Evolutionary conservation across 75 land plant species (phyloP).

Genomic region (Larix kaempferi): DNA sequence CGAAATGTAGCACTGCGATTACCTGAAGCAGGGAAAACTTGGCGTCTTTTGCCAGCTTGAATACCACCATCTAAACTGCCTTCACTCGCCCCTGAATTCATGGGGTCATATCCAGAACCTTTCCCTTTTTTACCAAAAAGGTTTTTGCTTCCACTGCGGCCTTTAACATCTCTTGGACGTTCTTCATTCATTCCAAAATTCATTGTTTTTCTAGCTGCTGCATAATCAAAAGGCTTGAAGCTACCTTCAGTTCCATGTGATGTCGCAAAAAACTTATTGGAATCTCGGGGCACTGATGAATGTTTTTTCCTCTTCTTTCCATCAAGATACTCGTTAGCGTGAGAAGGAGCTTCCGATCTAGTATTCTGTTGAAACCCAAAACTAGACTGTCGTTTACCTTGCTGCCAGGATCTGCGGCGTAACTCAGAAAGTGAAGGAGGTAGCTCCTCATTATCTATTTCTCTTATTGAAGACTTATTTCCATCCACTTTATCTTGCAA

Average conservation of each 20-base stretch:
- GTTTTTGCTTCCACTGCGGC: background rate
- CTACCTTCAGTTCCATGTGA: background rate
- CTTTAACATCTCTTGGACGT: slow-evolving; percentile 7
- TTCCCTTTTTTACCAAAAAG: background rate
- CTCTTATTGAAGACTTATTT: background rate
- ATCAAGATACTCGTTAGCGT: background rate
- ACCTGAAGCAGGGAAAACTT: slow-evolving; percentile 62
- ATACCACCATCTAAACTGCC: slow-evolving; percentile 11
- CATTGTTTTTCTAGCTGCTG: slow-evolving; percentile 44
- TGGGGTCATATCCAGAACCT: slow-evolving; percentile 3
- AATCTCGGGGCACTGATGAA: background rate
- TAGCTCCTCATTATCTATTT: slow-evolving; percentile 1
- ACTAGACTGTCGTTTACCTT: background rate
- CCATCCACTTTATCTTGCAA: background rate
- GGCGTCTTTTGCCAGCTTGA: slow-evolving; percentile 37
- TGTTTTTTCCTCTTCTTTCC: slow-evolving; percentile 1
- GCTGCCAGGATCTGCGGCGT: background rate
- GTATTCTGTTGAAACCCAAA: background rate
- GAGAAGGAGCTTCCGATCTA: background rate
- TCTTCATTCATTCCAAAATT: slow-evolving; percentile 13
- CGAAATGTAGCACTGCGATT: slow-evolving; percentile 61
- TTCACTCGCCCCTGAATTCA: slow-evolving; percentile 3
- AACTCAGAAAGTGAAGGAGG: slow-evolving; percentile 11
- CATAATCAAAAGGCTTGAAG: slow-evolving; percentile 60
- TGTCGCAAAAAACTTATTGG: background rate